Conservation (phyloP, 257 asterid genomes). For the Salvia splendens region DNA sequence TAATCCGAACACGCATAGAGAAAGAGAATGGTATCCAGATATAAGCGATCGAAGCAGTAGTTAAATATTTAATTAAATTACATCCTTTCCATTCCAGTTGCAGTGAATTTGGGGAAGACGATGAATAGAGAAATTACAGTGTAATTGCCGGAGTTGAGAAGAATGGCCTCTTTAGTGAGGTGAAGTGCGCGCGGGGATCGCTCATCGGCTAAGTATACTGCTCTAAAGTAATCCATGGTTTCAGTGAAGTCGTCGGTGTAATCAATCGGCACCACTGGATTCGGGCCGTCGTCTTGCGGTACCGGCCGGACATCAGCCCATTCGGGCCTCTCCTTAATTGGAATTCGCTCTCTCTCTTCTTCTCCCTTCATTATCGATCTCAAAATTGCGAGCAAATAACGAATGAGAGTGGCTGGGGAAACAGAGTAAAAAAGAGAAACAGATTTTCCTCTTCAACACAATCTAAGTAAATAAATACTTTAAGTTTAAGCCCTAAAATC, state of each 20-base stretch:
- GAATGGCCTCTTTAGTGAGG: conserved; percentile 72
- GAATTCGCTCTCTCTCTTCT: conserved; percentile 36
- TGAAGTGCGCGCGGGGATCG: conserved; percentile 77
- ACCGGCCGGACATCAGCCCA: conserved; percentile 83
- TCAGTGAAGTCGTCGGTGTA: conserved; percentile 76
- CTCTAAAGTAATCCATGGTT: conserved; percentile 89
- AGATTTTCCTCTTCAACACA: no score
- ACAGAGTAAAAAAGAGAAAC: no score
- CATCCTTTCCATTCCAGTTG: conserved; percentile 9
- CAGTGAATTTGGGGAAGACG: not conserved
- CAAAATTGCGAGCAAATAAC: conserved; percentile 2
- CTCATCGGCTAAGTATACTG: conserved; percentile 80
- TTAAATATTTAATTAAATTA: not conserved
- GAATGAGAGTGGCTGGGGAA: not conserved
- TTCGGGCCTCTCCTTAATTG: conserved; percentile 63
- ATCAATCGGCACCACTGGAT: conserved; percentile 84
- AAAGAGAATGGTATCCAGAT: not conserved
- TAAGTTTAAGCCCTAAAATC: no score
- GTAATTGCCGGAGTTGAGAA: conserved; percentile 82
- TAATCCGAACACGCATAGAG: not conserved
- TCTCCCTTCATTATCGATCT: conserved; percentile 32
- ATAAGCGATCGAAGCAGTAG: not conserved
- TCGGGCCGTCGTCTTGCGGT: conserved; percentile 88
- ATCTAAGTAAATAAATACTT: no score
- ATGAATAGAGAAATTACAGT: conserved; percentile 46